Evolutionary conservation across 106 monocot genomes (phyloP), one percentile per base, ranked within the genome.

Genomic region (Acanthochlamys bracteata): DNA sequence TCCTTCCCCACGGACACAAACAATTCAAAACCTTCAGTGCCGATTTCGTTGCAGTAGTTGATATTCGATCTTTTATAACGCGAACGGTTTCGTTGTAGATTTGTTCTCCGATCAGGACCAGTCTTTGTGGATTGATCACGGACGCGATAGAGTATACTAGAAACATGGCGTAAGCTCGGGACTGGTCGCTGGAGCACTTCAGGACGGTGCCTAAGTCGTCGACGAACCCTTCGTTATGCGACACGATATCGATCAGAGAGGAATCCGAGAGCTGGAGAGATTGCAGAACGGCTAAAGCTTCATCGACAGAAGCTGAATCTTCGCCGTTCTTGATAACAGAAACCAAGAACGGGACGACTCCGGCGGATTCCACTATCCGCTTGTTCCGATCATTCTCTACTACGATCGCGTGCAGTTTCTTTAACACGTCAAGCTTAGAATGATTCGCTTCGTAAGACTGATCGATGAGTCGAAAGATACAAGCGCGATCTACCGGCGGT

Each of bases 371-470:
- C 8, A 79, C 76, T 24, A 56, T 54, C 42, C 70, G 64, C 59
- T 65, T 63, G 69, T 76, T 86, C 10, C 76, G 33, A 20, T 86
- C 91, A 68, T 83, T 70, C 43, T 73, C 74, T 12, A 66, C 20
- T 20, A 73, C 80, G 62, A 80, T 45, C 21, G 25, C 63, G 10
- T 46, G 27, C 22, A 90, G 65, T 60, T 67, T 69, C 7, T 71
- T 72, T 6, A 90, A 10, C 12, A 78, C 39, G 27, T 20, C 79
- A 17, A 46, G 11, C 20, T 47, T 24, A 3, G 53, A 65, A 41
- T 22, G 25, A 26, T 63, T 51, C 45, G 57, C 57, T 0, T 58
- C 73, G 6, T 65, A n/a, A n/a, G n/a, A n/a, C n/a, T n/a, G n/a
- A n/a, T n/a, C 26, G 16, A 73, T 43, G 39, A 73, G 55, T 40